Evolutionary conservation across 345 rosid species (phyloP).

Genomic region (Geranium rotundifolium): DNA sequence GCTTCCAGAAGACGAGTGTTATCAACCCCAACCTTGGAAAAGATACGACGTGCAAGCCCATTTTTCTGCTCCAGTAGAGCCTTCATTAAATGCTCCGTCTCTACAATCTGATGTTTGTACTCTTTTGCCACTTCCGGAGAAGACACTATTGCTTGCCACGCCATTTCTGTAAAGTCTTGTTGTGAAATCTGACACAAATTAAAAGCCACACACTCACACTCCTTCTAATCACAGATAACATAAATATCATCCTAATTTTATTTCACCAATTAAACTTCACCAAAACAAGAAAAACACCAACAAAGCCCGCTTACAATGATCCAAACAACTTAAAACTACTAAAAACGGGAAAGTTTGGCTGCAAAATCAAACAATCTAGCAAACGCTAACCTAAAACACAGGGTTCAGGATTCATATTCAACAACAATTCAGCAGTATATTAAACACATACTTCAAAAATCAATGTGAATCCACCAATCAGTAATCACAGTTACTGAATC

Average conservation of each 20-base stretch:
- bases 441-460: neutral
- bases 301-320: too few relatives aligned
- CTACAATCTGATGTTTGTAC: conserved; percentile 96
- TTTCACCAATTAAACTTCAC: too few relatives aligned
- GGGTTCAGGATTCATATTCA: neutral
- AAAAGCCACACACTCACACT: neutral
- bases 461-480: neutral
- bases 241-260: neutral
- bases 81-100: conserved; percentile 95
- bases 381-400: neutral
- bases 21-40: conserved; percentile 76
- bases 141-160: conserved; percentile 96
- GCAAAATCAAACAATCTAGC: too few relatives aligned
- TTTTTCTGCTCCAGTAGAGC: conserved; percentile 93
- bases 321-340: too few relatives aligned
- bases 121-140: conserved; percentile 92
- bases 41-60: conserved; percentile 91
- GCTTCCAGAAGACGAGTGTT: conserved; percentile 85
- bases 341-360: too few relatives aligned
- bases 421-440: neutral
- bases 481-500: neutral
- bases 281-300: neutral
- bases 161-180: conserved; percentile 97
- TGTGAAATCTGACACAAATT: conserved; percentile 54
- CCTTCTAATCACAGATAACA: neutral